These are phyloP conservation scores for Pugionium dolabratum DNA, from an alignment of 345 rosid genomes.

Conservation along the genomic window DNA sequence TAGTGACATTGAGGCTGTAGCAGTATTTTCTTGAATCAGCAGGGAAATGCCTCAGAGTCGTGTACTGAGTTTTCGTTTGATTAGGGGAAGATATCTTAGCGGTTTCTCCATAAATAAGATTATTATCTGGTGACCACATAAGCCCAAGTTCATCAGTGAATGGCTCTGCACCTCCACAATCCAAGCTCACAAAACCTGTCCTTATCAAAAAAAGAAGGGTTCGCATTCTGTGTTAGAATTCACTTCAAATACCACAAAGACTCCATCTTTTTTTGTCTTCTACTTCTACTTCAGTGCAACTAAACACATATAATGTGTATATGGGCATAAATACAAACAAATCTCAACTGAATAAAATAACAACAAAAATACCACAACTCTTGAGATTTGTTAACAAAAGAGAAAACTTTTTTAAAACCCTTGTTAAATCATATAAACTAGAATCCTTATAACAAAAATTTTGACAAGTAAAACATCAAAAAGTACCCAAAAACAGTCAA, in stretches of 20 bases:
- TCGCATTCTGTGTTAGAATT: slow-evolving; percentile 6
- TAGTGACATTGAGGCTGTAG: slow-evolving; percentile 65
- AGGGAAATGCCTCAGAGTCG: slow-evolving; percentile 84
- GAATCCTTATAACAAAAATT: background rate
- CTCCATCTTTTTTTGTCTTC: background rate
- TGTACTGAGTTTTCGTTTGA: slow-evolving; percentile 75
- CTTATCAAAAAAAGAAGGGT: slow-evolving; percentile 5
- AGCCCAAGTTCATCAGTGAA: slow-evolving; percentile 84
- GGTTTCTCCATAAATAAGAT: slow-evolving; percentile 62
- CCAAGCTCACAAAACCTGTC: slow-evolving; percentile 91
- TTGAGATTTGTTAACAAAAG: slow-evolving; percentile 2
- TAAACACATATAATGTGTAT: background rate
- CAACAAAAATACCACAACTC: background rate
- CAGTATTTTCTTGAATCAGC: slow-evolving; percentile 91
- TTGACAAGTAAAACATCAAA: background rate
- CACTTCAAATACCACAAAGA: slow-evolving; percentile 9
- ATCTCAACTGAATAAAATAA: slow-evolving; percentile 7
- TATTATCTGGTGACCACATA: slow-evolving; percentile 71
- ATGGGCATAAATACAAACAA: background rate
- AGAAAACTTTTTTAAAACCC: background rate
- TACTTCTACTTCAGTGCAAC: background rate
- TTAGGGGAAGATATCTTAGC: slow-evolving; percentile 59
- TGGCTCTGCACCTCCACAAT: slow-evolving; percentile 78
- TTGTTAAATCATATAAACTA: slow-evolving; percentile 14
- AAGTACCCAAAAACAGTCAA: slow-evolving; percentile 2